These are phyloP conservation scores for Aspergillus aculeatinus DNA, from an alignment of 2,329 filamentous ascomycete genomes.

Conservation along the genomic window DNA sequence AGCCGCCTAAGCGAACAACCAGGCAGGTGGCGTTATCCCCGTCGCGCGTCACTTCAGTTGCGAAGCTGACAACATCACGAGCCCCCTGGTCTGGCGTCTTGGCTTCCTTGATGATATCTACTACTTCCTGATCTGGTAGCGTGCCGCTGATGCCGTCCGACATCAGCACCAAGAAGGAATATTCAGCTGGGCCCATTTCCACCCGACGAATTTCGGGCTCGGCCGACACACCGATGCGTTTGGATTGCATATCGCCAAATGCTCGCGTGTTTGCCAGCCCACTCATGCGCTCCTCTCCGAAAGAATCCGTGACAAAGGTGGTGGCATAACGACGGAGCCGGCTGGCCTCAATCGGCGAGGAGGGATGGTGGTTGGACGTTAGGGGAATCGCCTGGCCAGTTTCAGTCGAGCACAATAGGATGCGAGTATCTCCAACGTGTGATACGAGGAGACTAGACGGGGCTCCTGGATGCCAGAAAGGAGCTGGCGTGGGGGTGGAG, in stretches of 20 bases:
- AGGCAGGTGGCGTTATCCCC: conserved; percentile 65
- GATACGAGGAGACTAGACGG: conserved; percentile 81
- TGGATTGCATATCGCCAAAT: conserved; percentile 89
- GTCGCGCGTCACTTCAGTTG: conserved; percentile 73
- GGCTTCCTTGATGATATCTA: conserved; percentile 92
- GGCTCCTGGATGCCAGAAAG: conserved; percentile 91
- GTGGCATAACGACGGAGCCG: conserved; percentile 82
- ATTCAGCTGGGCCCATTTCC: conserved; percentile 79
- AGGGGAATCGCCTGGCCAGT: conserved; percentile 77
- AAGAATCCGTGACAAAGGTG: conserved; percentile 89
- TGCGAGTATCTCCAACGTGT: conserved; percentile 90
- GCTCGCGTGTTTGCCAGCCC: conserved; percentile 91
- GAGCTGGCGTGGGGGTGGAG: conserved; percentile 84
- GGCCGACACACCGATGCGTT: conserved; percentile 89
- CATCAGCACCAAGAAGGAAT: conserved; percentile 83
- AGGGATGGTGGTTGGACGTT: conserved; percentile 90
- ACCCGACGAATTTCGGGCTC: conserved; percentile 84
- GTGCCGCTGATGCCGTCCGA: conserved; percentile 86
- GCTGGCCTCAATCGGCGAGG: conserved; percentile 77
- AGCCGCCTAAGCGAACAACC: conserved; percentile 63
- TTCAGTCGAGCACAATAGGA: conserved; percentile 82
- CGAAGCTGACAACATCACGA: conserved; percentile 76
- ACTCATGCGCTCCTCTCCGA: conserved; percentile 92
- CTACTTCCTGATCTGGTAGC: conserved; percentile 88
- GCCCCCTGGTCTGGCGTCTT: conserved; percentile 85